Base-by-base conservation (phyloP, 2,329 filamentous ascomycete genomes). In the Nakataea oryzae region DNA sequence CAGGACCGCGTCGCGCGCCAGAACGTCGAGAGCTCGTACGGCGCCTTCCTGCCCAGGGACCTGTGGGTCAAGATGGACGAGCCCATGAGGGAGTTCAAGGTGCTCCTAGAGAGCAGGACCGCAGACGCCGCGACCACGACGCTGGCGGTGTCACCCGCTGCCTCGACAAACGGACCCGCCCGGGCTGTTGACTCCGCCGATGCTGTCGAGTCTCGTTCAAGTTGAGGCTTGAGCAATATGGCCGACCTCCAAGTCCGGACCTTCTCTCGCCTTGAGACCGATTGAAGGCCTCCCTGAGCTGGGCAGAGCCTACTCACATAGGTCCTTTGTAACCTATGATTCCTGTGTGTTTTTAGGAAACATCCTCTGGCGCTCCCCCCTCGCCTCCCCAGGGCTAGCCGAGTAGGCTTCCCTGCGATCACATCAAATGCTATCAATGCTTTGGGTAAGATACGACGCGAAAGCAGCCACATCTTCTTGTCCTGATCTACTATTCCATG, bases 41-140 rank as follows among this genome's bases (percentile, higher is more conserved):
- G 92, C 9, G 91, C 96, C 66, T 96, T 86, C 71, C 75, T 99
- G 13, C 95, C 95, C 0, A 87, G 88, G 0, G 92, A 97, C 72
- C 84, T 97, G 27, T 97, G 92, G 91, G 87, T 86, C 0, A 89
- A 88, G 1, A 83, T 95, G 73, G 83, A 82, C 65, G 81, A 77
- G n/a, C 81, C 79, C 29, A 83, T 83, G 66, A 78, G 74, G 63
- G 78, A 74, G 62, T 84, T 79, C 78, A 77, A 79, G 50, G 74
- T 85, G 2, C 71, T 79, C 2, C 73, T 34, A 12, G 59, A 50
- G 3, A 7, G 17, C 41, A 50, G n/a, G 41, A n/a, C 17, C 17
- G 17, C n/a, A 8, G 41, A 50, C 5, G 21, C 41, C 21, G 17
- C 41, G 9, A n/a, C 41, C 4, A 6, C 41, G n/a, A 47, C 41